Evolutionary conservation across 768 basidiomycete species (phyloP), one percentile per base, ranked within the genome.

Genomic region (Pleurotus platypus): DNA sequence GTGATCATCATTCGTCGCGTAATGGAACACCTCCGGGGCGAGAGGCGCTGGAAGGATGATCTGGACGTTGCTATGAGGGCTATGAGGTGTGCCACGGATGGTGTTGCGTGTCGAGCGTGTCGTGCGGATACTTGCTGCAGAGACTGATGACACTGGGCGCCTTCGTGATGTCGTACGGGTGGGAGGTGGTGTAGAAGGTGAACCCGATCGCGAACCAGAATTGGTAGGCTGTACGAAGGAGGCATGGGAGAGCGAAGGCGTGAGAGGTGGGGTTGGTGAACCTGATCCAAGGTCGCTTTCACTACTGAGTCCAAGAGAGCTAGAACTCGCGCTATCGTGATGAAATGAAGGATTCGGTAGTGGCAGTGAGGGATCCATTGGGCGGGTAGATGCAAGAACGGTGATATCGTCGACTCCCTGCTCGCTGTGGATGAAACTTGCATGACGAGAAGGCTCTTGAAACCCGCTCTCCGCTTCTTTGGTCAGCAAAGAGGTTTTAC

Each of bases 1-100:
- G 18, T 22, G 16, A 30, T 50, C 49, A 27, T 48, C 30, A 38
- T 30, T 22, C 48, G 56, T 53, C 55, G 62, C 57, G 62, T 46
- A 45, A 20, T 50, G 67, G 22, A 50, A 62, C n/a, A 76, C 67
- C 40, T 67, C 66, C 9, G 78, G 73, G 1, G 80, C 81, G 15
- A 92, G 77, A 1, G 88, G 89, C 1, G 80, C 68, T 0, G 90
- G 90, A 3, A 90, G 73, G 13, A 92, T 70, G 53, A 91, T 84
- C 62, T 89, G 82, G 54, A 90, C 70, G 55, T 78, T 78, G 65
- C 76, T 86, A 57, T 81, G 78, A 0, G 78, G 81, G 4, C 76
- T 74, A 64, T 91, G 88, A 18, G 89, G 87, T 1, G 78, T 68
- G 35, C 86, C 86, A 15, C 81, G 77, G 22, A 84, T 64, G 22